phyloP scores from a whole-genome alignment of 495 filamentous ascomycete genomes.

The Arthonia radiata region DNA sequence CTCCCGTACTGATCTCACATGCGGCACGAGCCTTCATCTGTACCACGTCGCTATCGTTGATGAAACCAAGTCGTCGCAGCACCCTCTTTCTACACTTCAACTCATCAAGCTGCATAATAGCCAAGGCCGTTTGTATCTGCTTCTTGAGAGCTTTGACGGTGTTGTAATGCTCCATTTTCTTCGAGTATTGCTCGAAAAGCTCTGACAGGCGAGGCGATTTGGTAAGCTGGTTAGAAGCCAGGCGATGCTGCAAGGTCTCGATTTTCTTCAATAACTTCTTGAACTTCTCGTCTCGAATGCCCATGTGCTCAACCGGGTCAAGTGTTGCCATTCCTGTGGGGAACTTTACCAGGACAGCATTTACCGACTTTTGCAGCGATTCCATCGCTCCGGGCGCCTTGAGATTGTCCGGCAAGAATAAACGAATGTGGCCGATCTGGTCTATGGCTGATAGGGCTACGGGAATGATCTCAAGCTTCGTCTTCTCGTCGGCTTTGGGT shows the following conservation, averaged over 20 bases:
- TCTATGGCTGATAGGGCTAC: conserved; percentile 65
- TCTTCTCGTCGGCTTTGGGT: conserved; percentile 35
- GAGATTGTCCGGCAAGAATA: conserved; percentile 58
- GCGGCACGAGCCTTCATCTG: conserved; percentile 88
- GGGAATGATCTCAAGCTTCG: conserved; percentile 63
- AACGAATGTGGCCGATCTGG: conserved; percentile 45
- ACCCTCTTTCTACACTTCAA: conserved; percentile 89
- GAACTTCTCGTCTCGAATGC: conserved; percentile 72
- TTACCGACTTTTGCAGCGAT: conserved; percentile 36
- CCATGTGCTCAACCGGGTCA: conserved; percentile 89
- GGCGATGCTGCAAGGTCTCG: conserved; percentile 76
- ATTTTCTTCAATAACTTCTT: conserved; percentile 89
- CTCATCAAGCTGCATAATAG: conserved; percentile 79
- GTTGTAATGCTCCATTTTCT: conserved; percentile 46
- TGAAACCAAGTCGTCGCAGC: conserved; percentile 84
- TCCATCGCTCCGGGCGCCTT: conserved; percentile 34
- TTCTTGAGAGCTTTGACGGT: conserved; percentile 75
- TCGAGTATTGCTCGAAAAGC: conserved; percentile 60
- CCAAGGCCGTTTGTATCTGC: conserved; percentile 56
- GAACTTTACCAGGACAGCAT: conserved; percentile 61
- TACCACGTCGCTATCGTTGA: conserved; percentile 82
- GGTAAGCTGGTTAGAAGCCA: conserved; percentile 74
- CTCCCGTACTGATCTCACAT: conserved; percentile 85
- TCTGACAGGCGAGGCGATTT: conserved; percentile 59
- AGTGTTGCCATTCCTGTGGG: conserved; percentile 74